Evolutionary conservation across 768 basidiomycete genomes (phyloP).

Genomic region (Agrocybe praecox): DNA sequence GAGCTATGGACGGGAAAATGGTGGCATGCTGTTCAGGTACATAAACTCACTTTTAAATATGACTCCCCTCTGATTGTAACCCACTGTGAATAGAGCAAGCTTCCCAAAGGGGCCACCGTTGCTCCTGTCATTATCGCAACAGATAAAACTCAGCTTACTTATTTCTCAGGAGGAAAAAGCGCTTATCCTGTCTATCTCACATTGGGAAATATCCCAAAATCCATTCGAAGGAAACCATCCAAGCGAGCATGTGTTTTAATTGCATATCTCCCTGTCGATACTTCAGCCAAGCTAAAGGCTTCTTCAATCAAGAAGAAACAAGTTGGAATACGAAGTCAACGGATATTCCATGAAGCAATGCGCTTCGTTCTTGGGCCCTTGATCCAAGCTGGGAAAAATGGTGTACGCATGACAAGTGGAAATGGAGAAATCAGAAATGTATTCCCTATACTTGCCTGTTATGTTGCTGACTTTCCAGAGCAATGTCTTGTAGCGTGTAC

Average conservation of each 20-base stretch:
- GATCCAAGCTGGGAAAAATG: constrained; percentile 20
- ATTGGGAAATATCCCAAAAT: constrained; percentile 39
- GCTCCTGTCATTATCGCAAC: constrained; percentile 40
- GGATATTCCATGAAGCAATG: constrained; percentile 40
- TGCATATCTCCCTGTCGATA: constrained; percentile 40
- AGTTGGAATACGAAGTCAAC: constrained; percentile 13
- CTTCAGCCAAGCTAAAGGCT: constrained; percentile 14
- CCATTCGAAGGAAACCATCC: constrained; percentile 30
- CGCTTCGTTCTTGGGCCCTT: constrained; percentile 29
- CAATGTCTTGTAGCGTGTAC: constrained; percentile 36
- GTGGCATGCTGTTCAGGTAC: constrained; percentile 38
- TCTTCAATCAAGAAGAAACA: background rate
- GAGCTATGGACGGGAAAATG: constrained; percentile 39
- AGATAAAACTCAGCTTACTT: constrained; percentile 33
- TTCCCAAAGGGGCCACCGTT: constrained; percentile 26
- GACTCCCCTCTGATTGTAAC: background rate
- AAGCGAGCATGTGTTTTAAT: constrained; percentile 33
- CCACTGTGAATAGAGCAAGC: background rate
- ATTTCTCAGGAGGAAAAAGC: constrained; percentile 35
- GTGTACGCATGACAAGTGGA: constrained; percentile 32
- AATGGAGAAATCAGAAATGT: constrained; percentile 26
- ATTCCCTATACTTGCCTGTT: constrained; percentile 16
- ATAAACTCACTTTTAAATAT: constrained; percentile 14
- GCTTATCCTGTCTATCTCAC: constrained; percentile 48
- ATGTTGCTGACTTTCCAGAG: constrained; percentile 37